Evolutionary conservation across 768 basidiomycete genomes (phyloP).

Genomic region (Hypholoma fasciculare): DNA sequence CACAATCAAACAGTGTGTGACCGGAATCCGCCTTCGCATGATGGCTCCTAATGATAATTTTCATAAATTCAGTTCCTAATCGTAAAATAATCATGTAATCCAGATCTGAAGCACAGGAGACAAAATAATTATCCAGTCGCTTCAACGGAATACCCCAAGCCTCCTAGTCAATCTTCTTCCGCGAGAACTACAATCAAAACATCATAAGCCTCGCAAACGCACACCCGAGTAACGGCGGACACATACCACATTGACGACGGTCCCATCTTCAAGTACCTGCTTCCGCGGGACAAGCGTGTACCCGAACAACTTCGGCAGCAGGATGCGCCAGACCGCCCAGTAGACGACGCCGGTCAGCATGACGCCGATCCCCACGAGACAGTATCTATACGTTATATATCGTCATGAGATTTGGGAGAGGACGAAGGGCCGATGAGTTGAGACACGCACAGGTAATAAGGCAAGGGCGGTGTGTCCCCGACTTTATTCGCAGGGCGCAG

Average conservation of each 20-base stretch:
- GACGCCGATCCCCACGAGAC: slow-evolving; percentile 52
- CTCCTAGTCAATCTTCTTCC: slow-evolving; percentile 10
- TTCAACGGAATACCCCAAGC: too few species aligned
- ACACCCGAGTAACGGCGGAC: neutral
- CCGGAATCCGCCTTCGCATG: too few species aligned
- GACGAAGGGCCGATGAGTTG: neutral
- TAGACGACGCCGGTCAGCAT: slow-evolving; percentile 47
- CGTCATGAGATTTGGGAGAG: neutral
- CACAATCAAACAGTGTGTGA: too few species aligned
- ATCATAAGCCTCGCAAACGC: neutral
- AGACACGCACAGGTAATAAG: slow-evolving; percentile 53
- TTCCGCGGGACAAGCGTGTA: slow-evolving; percentile 50
- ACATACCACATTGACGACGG: slow-evolving; percentile 52
- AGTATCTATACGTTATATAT: slow-evolving; percentile 35
- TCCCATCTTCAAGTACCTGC: slow-evolving; percentile 50
- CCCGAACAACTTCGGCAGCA: slow-evolving; percentile 48
- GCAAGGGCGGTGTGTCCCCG: slow-evolving; percentile 61
- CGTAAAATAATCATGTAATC: too few species aligned
- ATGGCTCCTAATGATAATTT: too few species aligned
- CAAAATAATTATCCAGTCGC: too few species aligned
- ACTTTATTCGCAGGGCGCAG: slow-evolving; percentile 50
- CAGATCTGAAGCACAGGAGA: too few species aligned
- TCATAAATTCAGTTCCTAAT: too few species aligned
- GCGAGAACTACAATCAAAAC: slow-evolving; percentile 11
- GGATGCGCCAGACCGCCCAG: slow-evolving; percentile 54